A percentile compares a stretch with the other conserved stretches of the same genome.
Evolutionary conservation across 768 basidiomycete genomes (phyloP).

Genomic region (Nidularia pulvinata): DNA sequence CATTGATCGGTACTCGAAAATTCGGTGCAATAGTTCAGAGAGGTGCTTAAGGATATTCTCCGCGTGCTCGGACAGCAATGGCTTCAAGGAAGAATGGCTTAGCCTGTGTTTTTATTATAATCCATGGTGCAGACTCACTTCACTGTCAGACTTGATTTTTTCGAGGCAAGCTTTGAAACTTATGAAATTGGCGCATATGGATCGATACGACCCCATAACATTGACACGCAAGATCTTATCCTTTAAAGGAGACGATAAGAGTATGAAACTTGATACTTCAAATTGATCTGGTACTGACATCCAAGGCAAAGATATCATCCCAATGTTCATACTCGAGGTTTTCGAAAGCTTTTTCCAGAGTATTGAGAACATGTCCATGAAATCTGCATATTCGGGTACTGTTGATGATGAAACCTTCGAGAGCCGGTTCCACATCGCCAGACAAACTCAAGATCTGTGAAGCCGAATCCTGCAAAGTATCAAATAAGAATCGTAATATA

Average conservation of each 20-base stretch:
- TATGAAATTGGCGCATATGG: constrained; percentile 29
- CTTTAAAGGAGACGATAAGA: constrained; percentile 1
- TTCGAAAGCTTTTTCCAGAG: constrained; percentile 6
- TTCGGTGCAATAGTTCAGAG: constrained; percentile 27
- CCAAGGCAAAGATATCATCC: constrained; percentile 20
- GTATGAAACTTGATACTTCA: neutral
- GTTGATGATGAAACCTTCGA: constrained; percentile 23
- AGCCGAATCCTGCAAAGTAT: constrained; percentile 23
- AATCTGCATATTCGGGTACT: constrained; percentile 20
- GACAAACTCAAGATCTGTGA: constrained; percentile 20
- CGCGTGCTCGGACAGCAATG: constrained; percentile 7
- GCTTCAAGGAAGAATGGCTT: no score
- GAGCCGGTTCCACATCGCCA: constrained; percentile 10
- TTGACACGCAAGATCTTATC: constrained; percentile 20
- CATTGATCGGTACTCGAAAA: constrained; percentile 21
- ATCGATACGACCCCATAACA: constrained; percentile 30
- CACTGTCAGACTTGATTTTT: neutral
- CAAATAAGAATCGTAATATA: neutral
- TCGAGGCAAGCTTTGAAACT: constrained; percentile 19
- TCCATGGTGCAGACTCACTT: no score
- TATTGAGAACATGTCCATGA: constrained; percentile 18
- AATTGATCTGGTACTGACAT: constrained; percentile 7
- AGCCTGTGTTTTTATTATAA: no score
- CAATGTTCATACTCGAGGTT: constrained; percentile 12
- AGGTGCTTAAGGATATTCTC: constrained; percentile 23